Base-by-base conservation (phyloP, 2,329 filamentous ascomycete species). In the Canariomyces notabilis region DNA sequence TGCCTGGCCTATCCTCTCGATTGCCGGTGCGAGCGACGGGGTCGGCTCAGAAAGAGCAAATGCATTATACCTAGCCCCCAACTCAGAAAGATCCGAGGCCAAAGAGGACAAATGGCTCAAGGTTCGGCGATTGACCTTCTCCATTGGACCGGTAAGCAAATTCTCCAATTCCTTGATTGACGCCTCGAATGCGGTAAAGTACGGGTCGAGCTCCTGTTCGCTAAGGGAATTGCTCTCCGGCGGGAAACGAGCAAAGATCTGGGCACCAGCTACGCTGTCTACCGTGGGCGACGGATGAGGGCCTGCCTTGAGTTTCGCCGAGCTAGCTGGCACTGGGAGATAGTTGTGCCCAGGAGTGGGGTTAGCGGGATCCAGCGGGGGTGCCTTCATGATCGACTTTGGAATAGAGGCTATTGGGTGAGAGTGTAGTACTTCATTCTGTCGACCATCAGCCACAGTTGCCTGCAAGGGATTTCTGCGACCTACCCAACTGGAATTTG, bases 41-140 rank as follows among this genome's bases (percentile, higher is more conserved):
- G 89, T 90, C 56, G 89, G 87, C 64, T 98, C 93, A 0, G 90
- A 96, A 1, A 98, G 75, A 0, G 94, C 94, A 66, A 98, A 98
- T 1, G 87, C 93, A 60, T 98, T 98, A 66, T 93, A 97, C 51
- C 89, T 80, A n/a, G 90, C 93, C 6, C 93, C 93, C 7, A 98
- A 75, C 61, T 98, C 93, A 56, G 89, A 89, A 50, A 97, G 76
- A 63, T 98, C 93, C 5, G 89, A 79, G 2, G 89, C 89, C 39
- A 96, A 73, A 5, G 85, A 82, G 12, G 87, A 87, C 8, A 97
- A 68, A 60, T 98, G 93, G 50, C 82, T 87, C 6, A 98, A 71
- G 5, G 90, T 89, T 29, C 93, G 80, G 23, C 91, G 82, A 60
- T 97, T 98, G 51, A 96, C 89, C 65, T 95, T 96, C 64, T 98